Conservation (phyloP, 2,329 filamentous ascomycete species). For the Colletotrichum sp. region DNA sequence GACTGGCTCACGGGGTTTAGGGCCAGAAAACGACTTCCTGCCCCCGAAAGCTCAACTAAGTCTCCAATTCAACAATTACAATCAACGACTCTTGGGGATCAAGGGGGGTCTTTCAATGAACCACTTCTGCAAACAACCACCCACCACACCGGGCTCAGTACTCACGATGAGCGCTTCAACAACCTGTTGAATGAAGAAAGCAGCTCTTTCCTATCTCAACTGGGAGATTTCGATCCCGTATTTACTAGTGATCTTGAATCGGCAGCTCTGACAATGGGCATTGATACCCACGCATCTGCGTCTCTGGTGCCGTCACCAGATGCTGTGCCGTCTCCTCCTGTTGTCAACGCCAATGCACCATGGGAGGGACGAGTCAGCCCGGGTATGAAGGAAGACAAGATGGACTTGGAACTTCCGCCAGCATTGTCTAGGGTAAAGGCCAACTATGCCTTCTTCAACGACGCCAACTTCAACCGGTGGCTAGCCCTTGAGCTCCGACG, state of each 20-base stretch:
- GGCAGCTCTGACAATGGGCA: background rate
- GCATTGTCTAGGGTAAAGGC: background rate
- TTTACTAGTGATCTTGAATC: background rate
- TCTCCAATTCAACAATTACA: background rate
- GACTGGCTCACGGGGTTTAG: conserved; percentile 2
- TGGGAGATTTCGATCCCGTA: background rate
- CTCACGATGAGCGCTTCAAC: background rate
- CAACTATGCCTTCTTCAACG: conserved; percentile 24
- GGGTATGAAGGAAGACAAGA: background rate
- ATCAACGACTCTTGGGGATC: too few relatives aligned
- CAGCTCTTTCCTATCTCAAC: background rate
- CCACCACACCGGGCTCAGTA: background rate
- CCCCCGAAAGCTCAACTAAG: background rate
- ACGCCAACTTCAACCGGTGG: conserved; percentile 29
- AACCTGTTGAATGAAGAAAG: background rate
- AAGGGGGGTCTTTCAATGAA: background rate
- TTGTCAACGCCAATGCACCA: background rate
- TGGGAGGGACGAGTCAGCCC: background rate
- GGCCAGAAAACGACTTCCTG: background rate
- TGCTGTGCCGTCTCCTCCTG: background rate
- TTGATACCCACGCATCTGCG: background rate
- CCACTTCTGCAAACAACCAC: background rate
- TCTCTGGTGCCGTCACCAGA: background rate
- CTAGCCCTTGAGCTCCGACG: conserved; percentile 25
- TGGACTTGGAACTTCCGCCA: background rate